Evolutionary conservation across 805 yeast species (phyloP).

Genomic region (Metschnikowia rubicola): DNA sequence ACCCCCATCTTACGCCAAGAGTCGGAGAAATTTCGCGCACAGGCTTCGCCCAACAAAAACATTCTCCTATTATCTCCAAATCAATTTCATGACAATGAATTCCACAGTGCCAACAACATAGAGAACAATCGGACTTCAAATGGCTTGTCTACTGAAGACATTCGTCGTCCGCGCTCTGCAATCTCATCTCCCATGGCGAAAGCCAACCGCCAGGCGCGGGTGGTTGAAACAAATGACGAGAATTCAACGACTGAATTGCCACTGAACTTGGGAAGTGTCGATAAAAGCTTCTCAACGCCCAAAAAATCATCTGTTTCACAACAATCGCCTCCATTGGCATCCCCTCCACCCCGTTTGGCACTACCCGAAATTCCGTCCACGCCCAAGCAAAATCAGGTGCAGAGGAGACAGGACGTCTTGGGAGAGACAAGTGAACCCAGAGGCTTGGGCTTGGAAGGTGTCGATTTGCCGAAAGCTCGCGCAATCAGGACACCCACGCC

Average conservation of each 20-base stretch:
- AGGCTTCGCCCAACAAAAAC: slow-evolving; percentile 23
- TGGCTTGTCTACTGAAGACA: slow-evolving; percentile 18
- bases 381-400: slow-evolving; percentile 14
- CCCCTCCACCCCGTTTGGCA: slow-evolving; percentile 40
- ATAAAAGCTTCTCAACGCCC: slow-evolving; percentile 14
- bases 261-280: background rate
- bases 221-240: slow-evolving; percentile 36
- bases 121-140: slow-evolving; percentile 2
- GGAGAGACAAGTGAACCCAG: slow-evolving; percentile 14
- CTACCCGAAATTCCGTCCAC: slow-evolving; percentile 28
- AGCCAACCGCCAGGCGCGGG: slow-evolving; percentile 44
- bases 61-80: slow-evolving; percentile 38
- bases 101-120: slow-evolving; percentile 21
- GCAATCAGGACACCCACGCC: slow-evolving; percentile 23
- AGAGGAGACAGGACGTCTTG: background rate
- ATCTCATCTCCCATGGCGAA: slow-evolving; percentile 41
- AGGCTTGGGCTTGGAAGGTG: slow-evolving; percentile 40
- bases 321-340: slow-evolving; percentile 16
- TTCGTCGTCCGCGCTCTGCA: slow-evolving; percentile 23
- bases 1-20: slow-evolving; percentile 2
- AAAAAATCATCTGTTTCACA: slow-evolving; percentile 3
- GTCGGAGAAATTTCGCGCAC: background rate
- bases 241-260: slow-evolving; percentile 5
- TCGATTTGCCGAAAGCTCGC: slow-evolving; percentile 16
- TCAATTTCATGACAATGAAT: slow-evolving; percentile 34